A percentile compares a stretch with the other conserved stretches of the same genome.
Evolutionary conservation across 768 basidiomycete genomes (phyloP).

Genomic region (Amyloporia xantha): DNA sequence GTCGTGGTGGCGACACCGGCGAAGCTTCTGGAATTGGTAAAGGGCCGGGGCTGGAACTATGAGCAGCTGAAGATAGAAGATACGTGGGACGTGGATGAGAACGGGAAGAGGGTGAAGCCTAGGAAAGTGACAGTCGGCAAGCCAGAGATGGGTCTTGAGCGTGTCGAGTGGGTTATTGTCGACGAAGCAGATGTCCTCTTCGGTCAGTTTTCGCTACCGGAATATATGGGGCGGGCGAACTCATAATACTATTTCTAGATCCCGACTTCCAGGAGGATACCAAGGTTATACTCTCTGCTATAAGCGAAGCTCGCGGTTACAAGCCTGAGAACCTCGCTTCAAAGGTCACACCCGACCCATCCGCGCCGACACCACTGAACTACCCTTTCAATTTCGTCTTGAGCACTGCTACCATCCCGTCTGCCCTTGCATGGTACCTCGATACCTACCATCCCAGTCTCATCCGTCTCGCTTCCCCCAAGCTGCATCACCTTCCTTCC

Average conservation of each 20-base stretch:
- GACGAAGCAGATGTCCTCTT: constrained; percentile 92
- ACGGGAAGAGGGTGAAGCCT: constrained; percentile 18
- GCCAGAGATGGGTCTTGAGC: constrained; percentile 55
- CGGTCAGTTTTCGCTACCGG: constrained; percentile 38
- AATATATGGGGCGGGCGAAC: neutral
- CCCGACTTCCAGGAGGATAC: constrained; percentile 79
- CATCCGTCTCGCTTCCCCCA: constrained; percentile 73
- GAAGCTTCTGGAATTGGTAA: constrained; percentile 55
- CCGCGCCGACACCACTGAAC: constrained; percentile 26
- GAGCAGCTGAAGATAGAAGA: constrained; percentile 21
- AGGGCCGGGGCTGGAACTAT: constrained; percentile 48
- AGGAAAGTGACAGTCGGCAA: constrained; percentile 37
- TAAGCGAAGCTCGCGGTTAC: constrained; percentile 54
- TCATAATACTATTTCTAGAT: constrained; percentile 36
- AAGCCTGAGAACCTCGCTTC: constrained; percentile 18
- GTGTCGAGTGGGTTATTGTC: constrained; percentile 83
- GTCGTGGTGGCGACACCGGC: constrained; percentile 59
- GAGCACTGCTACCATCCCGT: constrained; percentile 83
- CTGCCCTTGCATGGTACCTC: constrained; percentile 61
- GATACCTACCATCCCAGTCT: constrained; percentile 53
- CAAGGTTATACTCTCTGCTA: constrained; percentile 59
- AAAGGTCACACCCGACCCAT: neutral
- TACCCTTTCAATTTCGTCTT: constrained; percentile 81
- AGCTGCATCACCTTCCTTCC: constrained; percentile 71
- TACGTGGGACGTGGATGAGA: constrained; percentile 23